Percentiles rank a stretch among this genome's conserved stretches.
These are phyloP conservation scores for Monosporozyma servazzii DNA, from an alignment of 805 yeast species.

Conservation along the genomic window DNA sequence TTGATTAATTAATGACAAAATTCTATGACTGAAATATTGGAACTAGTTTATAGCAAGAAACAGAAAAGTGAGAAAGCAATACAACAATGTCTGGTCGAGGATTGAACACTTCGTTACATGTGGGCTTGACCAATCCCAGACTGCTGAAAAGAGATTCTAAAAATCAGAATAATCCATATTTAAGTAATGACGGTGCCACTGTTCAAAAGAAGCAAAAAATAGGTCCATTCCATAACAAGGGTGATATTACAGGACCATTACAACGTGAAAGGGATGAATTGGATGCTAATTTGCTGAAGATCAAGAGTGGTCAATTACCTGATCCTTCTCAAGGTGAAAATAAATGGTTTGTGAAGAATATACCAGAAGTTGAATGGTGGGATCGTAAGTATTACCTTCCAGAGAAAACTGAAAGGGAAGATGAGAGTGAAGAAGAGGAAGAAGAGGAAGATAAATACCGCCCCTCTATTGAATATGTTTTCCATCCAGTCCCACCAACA, in stretches of 20 bases:
- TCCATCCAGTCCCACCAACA: conserved; percentile 66
- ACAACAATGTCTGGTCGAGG: conserved; percentile 12
- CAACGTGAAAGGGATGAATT: conserved; percentile 5
- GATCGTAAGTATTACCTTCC: conserved; percentile 36
- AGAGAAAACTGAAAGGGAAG: conserved; percentile 5
- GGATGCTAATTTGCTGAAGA: conserved; percentile 9
- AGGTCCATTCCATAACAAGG: not conserved
- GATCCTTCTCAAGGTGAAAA: conserved; percentile 50
- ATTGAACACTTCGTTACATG: conserved; percentile 24
- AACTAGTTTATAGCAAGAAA: not conserved
- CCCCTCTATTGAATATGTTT: conserved; percentile 62
- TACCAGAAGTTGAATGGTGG: conserved; percentile 86
- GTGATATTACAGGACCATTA: conserved; percentile 27
- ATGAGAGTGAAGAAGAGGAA: conserved; percentile 13
- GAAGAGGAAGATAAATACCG: conserved; percentile 14
- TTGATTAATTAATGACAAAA: not conserved
- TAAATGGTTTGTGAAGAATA: conserved; percentile 35
- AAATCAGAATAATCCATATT: conserved; percentile 23
- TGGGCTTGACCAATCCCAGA: conserved; percentile 7
- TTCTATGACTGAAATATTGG: not conserved
- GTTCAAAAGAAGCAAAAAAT: not conserved
- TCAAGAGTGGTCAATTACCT: conserved; percentile 39
- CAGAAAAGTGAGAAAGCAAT: not conserved
- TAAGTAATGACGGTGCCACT: conserved; percentile 7
- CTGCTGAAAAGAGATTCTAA: conserved; percentile 2